Evolutionary conservation across 202 grass and related monocot species (phyloP).

Genomic region (Zizania palustris): DNA sequence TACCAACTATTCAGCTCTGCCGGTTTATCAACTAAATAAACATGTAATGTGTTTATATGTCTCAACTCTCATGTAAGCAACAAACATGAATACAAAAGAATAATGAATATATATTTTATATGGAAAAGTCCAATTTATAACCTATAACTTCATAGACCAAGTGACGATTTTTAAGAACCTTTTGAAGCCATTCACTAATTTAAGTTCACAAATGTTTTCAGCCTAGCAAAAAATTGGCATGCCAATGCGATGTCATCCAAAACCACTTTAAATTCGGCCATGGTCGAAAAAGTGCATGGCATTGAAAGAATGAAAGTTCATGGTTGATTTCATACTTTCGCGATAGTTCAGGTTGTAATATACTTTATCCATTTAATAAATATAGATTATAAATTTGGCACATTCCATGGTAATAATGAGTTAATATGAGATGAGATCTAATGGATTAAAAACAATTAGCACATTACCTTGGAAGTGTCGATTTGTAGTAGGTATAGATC

Average conservation of each 20-base stretch:
- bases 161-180: too few relatives aligned
- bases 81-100: background rate
- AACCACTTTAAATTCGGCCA: too few relatives aligned
- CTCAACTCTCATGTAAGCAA: background rate
- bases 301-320: too few relatives aligned
- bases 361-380: background rate
- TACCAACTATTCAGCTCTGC: background rate
- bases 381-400: background rate
- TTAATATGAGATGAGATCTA: background rate
- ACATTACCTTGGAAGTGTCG: constrained; percentile 61
- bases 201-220: too few relatives aligned
- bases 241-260: too few relatives aligned
- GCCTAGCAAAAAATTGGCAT: too few relatives aligned
- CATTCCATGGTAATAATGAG: background rate
- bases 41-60: background rate
- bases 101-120: background rate
- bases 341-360: too few relatives aligned
- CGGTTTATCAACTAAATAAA: background rate
- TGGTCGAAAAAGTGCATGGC: too few relatives aligned
- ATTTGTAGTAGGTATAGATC: constrained; percentile 80
- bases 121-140: too few relatives aligned
- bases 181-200: too few relatives aligned
- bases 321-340: too few relatives aligned
- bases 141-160: too few relatives aligned
- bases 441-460: constrained; percentile 14